Percentiles rank a stretch among this genome's conserved stretches.
These are phyloP conservation scores for Boletus tomentosulus DNA, from an alignment of 768 basidiomycete species.

Conservation along the genomic window DNA sequence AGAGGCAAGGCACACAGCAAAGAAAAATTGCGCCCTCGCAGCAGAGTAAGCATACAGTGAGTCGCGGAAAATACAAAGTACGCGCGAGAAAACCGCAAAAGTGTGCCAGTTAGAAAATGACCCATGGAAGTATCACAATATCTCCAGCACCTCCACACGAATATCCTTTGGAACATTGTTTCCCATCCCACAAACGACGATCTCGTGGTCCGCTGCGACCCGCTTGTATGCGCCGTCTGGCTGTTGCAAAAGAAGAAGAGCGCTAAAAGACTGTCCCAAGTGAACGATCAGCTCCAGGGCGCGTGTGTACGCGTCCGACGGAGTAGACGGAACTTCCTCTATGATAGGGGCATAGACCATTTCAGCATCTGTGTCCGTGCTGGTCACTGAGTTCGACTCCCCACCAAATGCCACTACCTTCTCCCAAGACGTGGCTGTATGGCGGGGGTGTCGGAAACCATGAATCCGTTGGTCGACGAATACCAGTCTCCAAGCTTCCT, in stretches of 20 bases:
- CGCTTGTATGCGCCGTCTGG: no score
- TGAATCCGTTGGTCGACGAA: constrained; percentile 1
- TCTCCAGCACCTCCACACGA: neutral
- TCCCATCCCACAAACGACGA: no score
- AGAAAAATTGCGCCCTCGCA: neutral
- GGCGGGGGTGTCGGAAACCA: neutral
- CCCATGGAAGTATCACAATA: neutral
- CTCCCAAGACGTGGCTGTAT: neutral
- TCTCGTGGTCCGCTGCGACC: no score
- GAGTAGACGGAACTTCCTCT: neutral
- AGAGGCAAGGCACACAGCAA: no score
- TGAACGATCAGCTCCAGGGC: constrained; percentile 4
- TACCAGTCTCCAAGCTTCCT: neutral
- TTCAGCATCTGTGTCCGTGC: neutral
- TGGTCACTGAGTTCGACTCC: neutral
- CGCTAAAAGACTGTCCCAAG: constrained; percentile 3
- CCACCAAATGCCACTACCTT: no score
- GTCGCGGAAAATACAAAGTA: no score
- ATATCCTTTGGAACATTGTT: no score
- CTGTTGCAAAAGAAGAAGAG: constrained; percentile 1
- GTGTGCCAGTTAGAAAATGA: no score
- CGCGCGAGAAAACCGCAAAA: neutral
- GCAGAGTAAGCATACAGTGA: no score
- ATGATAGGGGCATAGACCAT: neutral
- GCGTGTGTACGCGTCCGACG: neutral